Base-by-base conservation (phyloP, 2,329 filamentous ascomycete genomes). In the Aureobasidium sp. region DNA sequence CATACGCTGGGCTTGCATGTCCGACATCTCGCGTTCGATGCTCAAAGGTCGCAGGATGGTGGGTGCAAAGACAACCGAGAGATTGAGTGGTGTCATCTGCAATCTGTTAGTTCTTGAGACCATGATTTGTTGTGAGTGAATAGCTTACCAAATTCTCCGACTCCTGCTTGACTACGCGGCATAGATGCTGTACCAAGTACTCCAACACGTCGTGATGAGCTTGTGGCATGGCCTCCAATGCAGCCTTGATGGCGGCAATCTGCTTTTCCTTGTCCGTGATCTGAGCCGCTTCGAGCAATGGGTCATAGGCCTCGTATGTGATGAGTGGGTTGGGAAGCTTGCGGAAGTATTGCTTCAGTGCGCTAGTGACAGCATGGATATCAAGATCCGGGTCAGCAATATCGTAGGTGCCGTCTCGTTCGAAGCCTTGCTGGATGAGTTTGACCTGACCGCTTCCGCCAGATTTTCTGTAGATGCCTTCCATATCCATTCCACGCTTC, bases 401-500 rank as follows among this genome's bases (percentile, higher is more conserved):
- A 72, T 97, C 93, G 72, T 86, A 94, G 70, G 93, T 90, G 63
- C 67, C 65, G 63, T 84, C 87, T 73, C 87, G 88, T 74, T 97
- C 92, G 72, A 99, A 97, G 14, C 92, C 91, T 67, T 92, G 89
- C 70, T 93, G 90, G 68, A 99, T 90, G 70, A 84, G 82, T 74
- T 96, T 95, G 72, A 96, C 89, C 73, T 95, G 91, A 9, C 90
- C 91, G 69, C 89, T 91, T 67, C 92, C 94, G 62, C 94, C 94
- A 56, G 92, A 96, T 81, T 99, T 99, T 70, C 94, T 87, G 78
- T 99, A 99, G 69, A 99, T 96, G 65, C 94, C 94, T 77, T 97
- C 94, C 68, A 95, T 85, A 70, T 97, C 92, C 90, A 99, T 96
- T 76, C 93, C 94, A 72, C 94, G 87, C 25, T 94, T 79, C 75